Conservation (phyloP, 257 asterid genomes). For the Oldenlandia corymbosa region DNA sequence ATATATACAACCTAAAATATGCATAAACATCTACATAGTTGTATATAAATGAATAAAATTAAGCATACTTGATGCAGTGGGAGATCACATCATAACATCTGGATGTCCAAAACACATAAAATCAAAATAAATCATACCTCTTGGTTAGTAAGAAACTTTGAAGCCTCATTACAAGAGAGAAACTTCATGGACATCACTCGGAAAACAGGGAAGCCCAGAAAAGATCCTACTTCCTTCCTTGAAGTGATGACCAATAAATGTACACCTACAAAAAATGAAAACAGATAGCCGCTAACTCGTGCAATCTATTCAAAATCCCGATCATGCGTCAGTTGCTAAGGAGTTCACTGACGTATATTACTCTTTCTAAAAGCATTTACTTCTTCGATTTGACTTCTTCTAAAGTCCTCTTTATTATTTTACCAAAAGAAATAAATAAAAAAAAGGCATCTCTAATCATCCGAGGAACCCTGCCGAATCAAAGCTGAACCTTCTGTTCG, state of each 20-base stretch:
- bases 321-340: neutral
- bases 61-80: neutral
- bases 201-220: slow-evolving; percentile 78
- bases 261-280: neutral
- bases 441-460: no score
- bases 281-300: neutral
- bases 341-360: neutral
- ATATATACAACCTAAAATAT: no score
- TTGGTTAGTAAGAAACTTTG: slow-evolving; percentile 50
- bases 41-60: neutral
- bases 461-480: neutral
- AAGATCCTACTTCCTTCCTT: slow-evolving; percentile 66
- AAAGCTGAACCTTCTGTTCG: neutral
- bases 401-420: no score
- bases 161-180: slow-evolving; percentile 72
- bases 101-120: neutral
- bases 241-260: slow-evolving; percentile 73
- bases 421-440: no score
- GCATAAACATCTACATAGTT: neutral
- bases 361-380: no score
- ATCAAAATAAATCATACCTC: slow-evolving; percentile 44
- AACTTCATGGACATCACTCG: slow-evolving; percentile 73
- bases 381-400: neutral
- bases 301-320: neutral
- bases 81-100: neutral